Percentiles rank a stretch among this genome's conserved stretches.
These are phyloP conservation scores for Paracoccidioides brasiliensis DNA, from an alignment of 2,329 filamentous ascomycete genomes.

Conservation along the genomic window DNA sequence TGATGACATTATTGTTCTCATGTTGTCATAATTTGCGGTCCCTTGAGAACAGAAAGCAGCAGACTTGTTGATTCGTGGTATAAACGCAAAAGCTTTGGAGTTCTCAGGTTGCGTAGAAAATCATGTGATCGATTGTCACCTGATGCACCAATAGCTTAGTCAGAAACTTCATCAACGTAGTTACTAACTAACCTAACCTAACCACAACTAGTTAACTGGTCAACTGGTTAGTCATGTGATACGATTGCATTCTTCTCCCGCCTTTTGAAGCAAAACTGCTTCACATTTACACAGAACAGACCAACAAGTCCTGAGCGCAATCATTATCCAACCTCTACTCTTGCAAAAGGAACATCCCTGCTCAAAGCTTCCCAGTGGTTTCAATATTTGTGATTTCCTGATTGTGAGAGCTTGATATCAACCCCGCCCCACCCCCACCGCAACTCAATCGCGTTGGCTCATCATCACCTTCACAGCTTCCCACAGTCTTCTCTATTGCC, in stretches of 20 bases:
- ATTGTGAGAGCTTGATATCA: neutral
- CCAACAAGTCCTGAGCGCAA: conserved; percentile 3
- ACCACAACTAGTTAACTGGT: neutral
- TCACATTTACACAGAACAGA: conserved; percentile 9
- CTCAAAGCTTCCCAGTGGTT: neutral
- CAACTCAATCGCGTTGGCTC: neutral
- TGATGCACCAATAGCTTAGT: neutral
- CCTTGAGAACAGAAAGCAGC: no score
- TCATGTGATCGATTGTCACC: neutral
- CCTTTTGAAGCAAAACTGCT: conserved; percentile 30
- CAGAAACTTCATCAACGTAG: no score
- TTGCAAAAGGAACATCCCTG: neutral
- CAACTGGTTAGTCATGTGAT: conserved; percentile 1
- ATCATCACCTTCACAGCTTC: neutral
- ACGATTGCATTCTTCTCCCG: conserved; percentile 12
- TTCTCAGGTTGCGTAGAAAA: no score
- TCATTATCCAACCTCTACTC: neutral
- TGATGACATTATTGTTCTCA: neutral
- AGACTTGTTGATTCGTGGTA: no score
- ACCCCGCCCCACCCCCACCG: neutral
- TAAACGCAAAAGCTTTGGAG: neutral
- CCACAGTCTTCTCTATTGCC: neutral
- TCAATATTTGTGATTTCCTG: neutral
- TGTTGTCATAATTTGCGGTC: neutral
- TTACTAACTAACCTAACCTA: neutral